These are phyloP conservation scores for Lodderomyces orthopsilosis DNA, from an alignment of 1,139 yeast species.

Conservation along the genomic window DNA sequence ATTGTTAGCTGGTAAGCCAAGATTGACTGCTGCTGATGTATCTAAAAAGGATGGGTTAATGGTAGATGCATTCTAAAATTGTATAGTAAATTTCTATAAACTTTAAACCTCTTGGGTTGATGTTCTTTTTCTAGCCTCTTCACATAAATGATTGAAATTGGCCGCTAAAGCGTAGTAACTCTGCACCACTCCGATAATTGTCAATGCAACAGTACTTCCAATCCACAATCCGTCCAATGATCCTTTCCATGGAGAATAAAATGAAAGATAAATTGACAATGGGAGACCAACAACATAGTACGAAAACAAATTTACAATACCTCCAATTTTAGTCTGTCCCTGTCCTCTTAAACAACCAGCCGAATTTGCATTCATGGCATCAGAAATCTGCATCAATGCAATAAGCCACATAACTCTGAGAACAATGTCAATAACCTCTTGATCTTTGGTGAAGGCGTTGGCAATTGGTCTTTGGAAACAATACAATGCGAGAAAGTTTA, in stretches of 20 bases:
- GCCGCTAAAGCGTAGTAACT: slow-evolving; percentile 42
- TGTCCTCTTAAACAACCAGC: slow-evolving; percentile 63
- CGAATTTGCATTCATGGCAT: slow-evolving; percentile 56
- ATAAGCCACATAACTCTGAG: slow-evolving; percentile 49
- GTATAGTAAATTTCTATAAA: not conserved
- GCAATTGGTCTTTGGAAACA: slow-evolving; percentile 39
- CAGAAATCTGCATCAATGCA: slow-evolving; percentile 56
- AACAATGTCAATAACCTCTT: slow-evolving; percentile 39
- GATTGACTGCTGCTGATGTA: slow-evolving; percentile 26
- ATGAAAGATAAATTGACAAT: slow-evolving; percentile 45
- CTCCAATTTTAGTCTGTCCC: slow-evolving; percentile 59
- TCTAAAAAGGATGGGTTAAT: slow-evolving; percentile 35
- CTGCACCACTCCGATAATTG: slow-evolving; percentile 53
- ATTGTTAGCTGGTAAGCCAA: slow-evolving; percentile 70
- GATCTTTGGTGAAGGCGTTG: slow-evolving; percentile 38
- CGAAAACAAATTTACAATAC: slow-evolving; percentile 50
- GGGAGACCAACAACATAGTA: slow-evolving; percentile 57
- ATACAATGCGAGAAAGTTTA: slow-evolving; percentile 41
- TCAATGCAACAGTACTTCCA: slow-evolving; percentile 50
- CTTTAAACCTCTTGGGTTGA: slow-evolving; percentile 11
- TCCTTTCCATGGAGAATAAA: slow-evolving; percentile 43
- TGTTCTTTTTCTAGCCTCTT: slow-evolving; percentile 41
- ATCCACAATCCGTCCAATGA: slow-evolving; percentile 53
- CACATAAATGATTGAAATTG: slow-evolving; percentile 38
- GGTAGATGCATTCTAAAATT: slow-evolving; percentile 38